Base-by-base conservation (phyloP, 208 protist genomes). In the Crithidia brevicula region DNA sequence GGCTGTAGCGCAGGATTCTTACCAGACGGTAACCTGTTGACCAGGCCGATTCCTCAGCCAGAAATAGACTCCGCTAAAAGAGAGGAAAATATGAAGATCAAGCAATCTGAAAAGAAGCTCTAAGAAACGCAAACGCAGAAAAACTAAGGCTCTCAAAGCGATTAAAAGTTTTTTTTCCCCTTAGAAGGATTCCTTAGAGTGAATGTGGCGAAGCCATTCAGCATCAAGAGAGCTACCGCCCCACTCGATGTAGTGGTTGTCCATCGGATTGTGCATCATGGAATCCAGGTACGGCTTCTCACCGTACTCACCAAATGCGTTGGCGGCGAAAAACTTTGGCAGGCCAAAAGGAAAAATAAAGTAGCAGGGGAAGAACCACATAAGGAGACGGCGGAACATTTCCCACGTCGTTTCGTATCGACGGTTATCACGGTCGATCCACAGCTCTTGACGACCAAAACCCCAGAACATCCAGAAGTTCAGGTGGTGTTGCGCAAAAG, bases 401-500 rank as follows among this genome's bases (percentile, higher is more conserved):
- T 95, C 83, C 87, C 90, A 95, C 0, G 86, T 91, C 30, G 90
- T 95, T 73, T 95, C 83, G 66, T 95, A 95, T 20, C 87, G 86
- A 63, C 90, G 80, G 15, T 72, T 88, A 58, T 93, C 85, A 31
- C 81, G 62, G 73, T 95, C 90, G 53, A 95, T 81, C 88, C 90
- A 95, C 27, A 95, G 67, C 60, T 95, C 90, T 58, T 95, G 87
- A 8, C 90, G 81, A 23, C 87, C 88, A 72, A 76, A 95, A 28
- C 90, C 90, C 83, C 88, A 95, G 53, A 88, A 87, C 90, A 93
- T 93, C 88, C 90, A 95, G 59, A 95, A 92, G 65, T 91, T 95
- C 46, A 93, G 67, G 27, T 93, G 90, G 60, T 92, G 89, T 61
- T 95, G 90, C 2, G 88, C 76, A 66, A 95, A 95, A 11, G 89